Percentiles rank a stretch among this genome's conserved stretches.
These are phyloP conservation scores for Ailanthus altissimus DNA, from an alignment of 345 rosid genomes.

Conservation along the genomic window DNA sequence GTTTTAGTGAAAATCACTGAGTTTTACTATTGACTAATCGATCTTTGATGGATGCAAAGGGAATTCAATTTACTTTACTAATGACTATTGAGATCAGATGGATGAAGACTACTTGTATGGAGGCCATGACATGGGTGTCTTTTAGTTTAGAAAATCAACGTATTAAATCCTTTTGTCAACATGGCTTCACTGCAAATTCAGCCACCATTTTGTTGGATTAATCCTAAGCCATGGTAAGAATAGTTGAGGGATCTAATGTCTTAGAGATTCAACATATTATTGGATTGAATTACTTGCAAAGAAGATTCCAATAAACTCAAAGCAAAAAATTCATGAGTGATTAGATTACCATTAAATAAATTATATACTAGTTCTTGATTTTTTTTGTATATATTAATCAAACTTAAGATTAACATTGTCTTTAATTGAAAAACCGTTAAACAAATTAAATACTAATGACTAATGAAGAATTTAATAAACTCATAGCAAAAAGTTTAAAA, in stretches of 20 bases:
- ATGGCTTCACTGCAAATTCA: background rate
- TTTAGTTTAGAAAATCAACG: slow-evolving; percentile 2
- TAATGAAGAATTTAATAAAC: too few relatives aligned
- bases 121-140: slow-evolving; percentile 20
- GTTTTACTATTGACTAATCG: background rate
- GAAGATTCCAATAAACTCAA: too few relatives aligned
- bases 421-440: too few relatives aligned
- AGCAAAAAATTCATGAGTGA: too few relatives aligned
- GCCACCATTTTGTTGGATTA: slow-evolving; percentile 19
- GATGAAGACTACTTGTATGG: slow-evolving; percentile 19
- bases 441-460: too few relatives aligned
- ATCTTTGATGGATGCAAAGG: background rate
- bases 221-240: background rate
- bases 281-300: too few relatives aligned
- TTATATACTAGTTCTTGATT: too few relatives aligned
- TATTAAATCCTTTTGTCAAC: background rate
- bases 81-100: slow-evolving; percentile 24
- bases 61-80: slow-evolving; percentile 25
- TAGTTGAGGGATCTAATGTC: background rate
- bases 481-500: too few relatives aligned
- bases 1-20: slow-evolving; percentile 25
- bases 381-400: too few relatives aligned
- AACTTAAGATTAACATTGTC: too few relatives aligned
- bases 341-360: too few relatives aligned
- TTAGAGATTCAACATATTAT: background rate